Conservation (phyloP, 2,329 filamentous ascomycete species). For the Polytolypa hystricis region DNA sequence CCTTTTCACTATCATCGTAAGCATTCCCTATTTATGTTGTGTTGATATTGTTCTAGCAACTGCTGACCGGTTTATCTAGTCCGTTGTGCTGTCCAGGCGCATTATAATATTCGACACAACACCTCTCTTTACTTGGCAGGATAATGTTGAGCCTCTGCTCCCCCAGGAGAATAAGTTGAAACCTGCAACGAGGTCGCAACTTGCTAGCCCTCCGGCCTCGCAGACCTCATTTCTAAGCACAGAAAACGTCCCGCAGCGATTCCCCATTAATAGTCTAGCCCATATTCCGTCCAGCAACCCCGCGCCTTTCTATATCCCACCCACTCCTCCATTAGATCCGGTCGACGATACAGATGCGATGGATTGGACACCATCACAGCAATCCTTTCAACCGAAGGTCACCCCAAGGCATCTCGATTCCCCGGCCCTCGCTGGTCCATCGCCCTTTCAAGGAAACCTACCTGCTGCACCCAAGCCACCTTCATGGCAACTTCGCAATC, state of each 20-base stretch:
- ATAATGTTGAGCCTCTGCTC: conserved; percentile 22
- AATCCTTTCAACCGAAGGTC: conserved; percentile 23
- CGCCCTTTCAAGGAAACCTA: conserved; percentile 34
- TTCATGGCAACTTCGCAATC: conserved; percentile 29
- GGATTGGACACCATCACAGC: conserved; percentile 41
- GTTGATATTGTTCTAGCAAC: not conserved
- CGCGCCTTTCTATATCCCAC: conserved; percentile 18
- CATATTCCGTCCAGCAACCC: conserved; percentile 15
- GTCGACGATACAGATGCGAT: conserved; percentile 30
- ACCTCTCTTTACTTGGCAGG: conserved; percentile 32
- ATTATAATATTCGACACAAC: conserved; percentile 30
- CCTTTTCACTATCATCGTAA: conserved; percentile 29
- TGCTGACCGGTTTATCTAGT: conserved; percentile 21
- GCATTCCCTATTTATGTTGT: conserved; percentile 9
- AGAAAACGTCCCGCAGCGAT: conserved; percentile 17
- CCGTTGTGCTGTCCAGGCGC: conserved; percentile 26
- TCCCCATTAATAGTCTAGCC: conserved; percentile 33
- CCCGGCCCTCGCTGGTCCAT: conserved; percentile 22
- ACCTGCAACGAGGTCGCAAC: conserved; percentile 10
- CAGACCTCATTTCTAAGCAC: conserved; percentile 11
- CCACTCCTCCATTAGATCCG: conserved; percentile 28
- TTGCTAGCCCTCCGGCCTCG: conserved; percentile 11
- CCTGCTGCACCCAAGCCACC: conserved; percentile 31
- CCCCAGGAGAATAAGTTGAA: conserved; percentile 16
- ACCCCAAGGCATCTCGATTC: conserved; percentile 21